These are phyloP conservation scores for Proteromonas lacertae DNA, from an alignment of 352 stramenopile genomes.

Conservation along the genomic window DNA sequence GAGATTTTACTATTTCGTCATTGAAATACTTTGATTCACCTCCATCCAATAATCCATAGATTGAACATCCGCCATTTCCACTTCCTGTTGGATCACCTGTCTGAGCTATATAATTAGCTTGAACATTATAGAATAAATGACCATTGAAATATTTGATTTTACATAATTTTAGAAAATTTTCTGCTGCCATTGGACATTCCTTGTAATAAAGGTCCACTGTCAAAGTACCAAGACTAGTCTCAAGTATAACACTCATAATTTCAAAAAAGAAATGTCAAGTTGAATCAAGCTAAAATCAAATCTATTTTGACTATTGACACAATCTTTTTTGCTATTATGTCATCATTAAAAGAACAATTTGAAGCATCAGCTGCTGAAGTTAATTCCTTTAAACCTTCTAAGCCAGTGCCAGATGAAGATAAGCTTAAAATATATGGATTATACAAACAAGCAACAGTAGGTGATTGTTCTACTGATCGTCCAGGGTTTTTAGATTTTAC, in stretches of 20 bases:
- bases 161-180: slow-evolving; percentile 78
- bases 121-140: slow-evolving; percentile 71
- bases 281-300: too few species aligned
- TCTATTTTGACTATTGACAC: too few species aligned
- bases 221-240: slow-evolving; percentile 47
- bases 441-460: too few species aligned
- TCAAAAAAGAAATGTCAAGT: too few species aligned
- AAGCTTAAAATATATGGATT: too few species aligned
- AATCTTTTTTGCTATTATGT: too few species aligned
- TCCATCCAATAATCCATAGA: slow-evolving; percentile 61
- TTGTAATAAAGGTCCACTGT: slow-evolving; percentile 56
- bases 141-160: slow-evolving; percentile 62
- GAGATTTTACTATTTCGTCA: slow-evolving; percentile 1
- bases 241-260: slow-evolving; percentile 54
- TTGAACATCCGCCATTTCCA: slow-evolving; percentile 56
- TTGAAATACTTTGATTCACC: slow-evolving; percentile 4
- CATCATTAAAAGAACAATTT: too few species aligned
- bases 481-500: too few species aligned
- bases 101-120: slow-evolving; percentile 68
- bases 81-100: slow-evolving; percentile 52
- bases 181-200: slow-evolving; percentile 25
- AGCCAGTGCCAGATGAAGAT: too few species aligned
- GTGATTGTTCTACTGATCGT: too few species aligned
- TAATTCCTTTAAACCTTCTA: too few species aligned
- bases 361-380: too few species aligned